Base-by-base conservation (phyloP, 2,329 filamentous ascomycete species). In the Amphichorda felina region DNA sequence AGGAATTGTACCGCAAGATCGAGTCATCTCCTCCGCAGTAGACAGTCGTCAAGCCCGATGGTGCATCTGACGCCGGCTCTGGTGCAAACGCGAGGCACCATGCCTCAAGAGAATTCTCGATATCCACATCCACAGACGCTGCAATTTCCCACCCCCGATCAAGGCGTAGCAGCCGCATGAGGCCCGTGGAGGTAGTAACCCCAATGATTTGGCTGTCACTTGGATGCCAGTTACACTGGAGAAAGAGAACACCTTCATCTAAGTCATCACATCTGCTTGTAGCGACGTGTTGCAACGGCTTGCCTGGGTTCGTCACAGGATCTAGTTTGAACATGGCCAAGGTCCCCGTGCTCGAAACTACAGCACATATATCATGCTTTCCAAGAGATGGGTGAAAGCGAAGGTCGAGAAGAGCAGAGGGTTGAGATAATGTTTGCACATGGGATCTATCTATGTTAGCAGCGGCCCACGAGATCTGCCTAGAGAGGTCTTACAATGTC, bases 11-110 rank as follows among this genome's bases (percentile, higher is more conserved):
- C 43, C 75, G 60, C 24, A 82, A 54, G n/a, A 59, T 61, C 9
- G 74, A 77, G 51, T 91, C 84, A 48, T 94, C 85, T 18, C 84
- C 82, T 8, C 86, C 85, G 2, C 79, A 83, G 42, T 77, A 77
- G 4, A 80, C 43, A 1, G 59, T 64, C 35, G 62, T 30, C 3
- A 16, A 13, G 15, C 17, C 18, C n/a, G 13, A 10, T 7, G 19
- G 9, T 24, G 8, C 16, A 33, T 36, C 37, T 35, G 39, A 30
- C 34, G 37, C 22, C 22, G 40, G 18, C 14, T 15, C 15, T 1
- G 64, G 54, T 0, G 68, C 64, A 43, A 86, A 79, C 2, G 72
- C 70, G 26, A 81, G 68, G 5, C 72, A 79, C 85, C 85, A 93
- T 1, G 82, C 80, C 55, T 89, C 82, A 1, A 85, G 64, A 0